These are phyloP conservation scores for Xylaria acuta DNA, from an alignment of 495 filamentous ascomycete species.

Conservation along the genomic window DNA sequence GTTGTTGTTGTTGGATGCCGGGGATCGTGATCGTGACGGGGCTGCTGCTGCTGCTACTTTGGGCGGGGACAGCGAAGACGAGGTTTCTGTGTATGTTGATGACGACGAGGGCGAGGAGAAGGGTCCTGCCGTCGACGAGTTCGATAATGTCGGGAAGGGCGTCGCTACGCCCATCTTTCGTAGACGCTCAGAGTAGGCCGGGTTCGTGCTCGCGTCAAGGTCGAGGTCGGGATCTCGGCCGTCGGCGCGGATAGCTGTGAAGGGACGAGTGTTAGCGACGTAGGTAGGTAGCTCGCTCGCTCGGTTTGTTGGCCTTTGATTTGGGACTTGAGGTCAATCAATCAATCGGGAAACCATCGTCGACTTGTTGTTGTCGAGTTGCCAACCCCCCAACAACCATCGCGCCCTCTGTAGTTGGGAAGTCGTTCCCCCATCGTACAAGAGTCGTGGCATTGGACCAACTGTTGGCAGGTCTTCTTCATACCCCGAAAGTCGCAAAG, in stretches of 20 bases:
- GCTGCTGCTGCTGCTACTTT: no score
- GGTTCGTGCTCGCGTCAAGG: slow-evolving; percentile 38
- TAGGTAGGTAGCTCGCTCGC: no score
- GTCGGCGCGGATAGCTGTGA: slow-evolving; percentile 40
- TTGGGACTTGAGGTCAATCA: no score
- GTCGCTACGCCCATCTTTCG: slow-evolving; percentile 54
- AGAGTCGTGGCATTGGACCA: neutral
- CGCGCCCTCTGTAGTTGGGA: neutral
- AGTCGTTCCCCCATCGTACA: neutral
- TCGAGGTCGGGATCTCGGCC: slow-evolving; percentile 39
- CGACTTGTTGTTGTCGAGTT: no score
- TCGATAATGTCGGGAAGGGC: slow-evolving; percentile 54
- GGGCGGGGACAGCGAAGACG: slow-evolving; percentile 13
- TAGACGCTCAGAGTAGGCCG: slow-evolving; percentile 49
- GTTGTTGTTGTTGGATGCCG: slow-evolving; percentile 23
- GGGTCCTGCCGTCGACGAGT: slow-evolving; percentile 49
- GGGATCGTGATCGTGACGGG: slow-evolving; percentile 10
- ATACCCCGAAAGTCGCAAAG: neutral
- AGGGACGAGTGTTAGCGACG: slow-evolving; percentile 7
- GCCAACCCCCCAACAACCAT: no score
- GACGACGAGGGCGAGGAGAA: slow-evolving; percentile 21
- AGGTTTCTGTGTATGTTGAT: slow-evolving; percentile 25
- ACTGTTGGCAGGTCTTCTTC: neutral
- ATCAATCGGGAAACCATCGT: no score
- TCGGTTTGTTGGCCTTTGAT: neutral